phyloP scores from a whole-genome alignment of 805 yeast species.

The Candida xiaguanensis region DNA sequence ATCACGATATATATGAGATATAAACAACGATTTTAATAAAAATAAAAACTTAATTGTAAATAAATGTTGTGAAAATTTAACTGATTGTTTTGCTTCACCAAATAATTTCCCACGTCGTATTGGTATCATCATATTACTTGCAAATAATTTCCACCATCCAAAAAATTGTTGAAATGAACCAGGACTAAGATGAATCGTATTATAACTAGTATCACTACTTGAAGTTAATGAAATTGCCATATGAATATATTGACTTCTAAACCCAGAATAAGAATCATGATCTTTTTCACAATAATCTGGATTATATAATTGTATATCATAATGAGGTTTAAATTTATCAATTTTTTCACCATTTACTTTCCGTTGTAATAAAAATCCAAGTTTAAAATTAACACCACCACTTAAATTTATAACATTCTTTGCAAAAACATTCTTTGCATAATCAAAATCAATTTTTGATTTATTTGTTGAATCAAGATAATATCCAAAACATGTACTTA shows the following conservation, averaged over 20 bases:
- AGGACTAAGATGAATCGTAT: constrained; percentile 77
- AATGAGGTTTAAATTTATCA: constrained; percentile 53
- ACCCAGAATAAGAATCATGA: constrained; percentile 41
- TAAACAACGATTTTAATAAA: constrained; percentile 63
- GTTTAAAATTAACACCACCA: constrained; percentile 57
- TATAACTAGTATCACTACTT: constrained; percentile 42
- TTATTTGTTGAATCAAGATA: constrained; percentile 26
- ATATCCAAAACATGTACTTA: constrained; percentile 47
- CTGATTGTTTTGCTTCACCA: constrained; percentile 48
- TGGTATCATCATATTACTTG: constrained; percentile 77
- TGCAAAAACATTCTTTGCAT: constrained; percentile 27
- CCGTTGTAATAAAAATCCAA: constrained; percentile 60
- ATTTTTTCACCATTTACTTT: constrained; percentile 32
- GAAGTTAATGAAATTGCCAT: constrained; percentile 40
- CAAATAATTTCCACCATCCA: constrained; percentile 82
- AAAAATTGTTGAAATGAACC: constrained; percentile 63
- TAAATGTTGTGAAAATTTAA: constrained; percentile 72
- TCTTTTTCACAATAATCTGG: constrained; percentile 43
- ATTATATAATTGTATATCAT: constrained; percentile 52
- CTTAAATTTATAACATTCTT: constrained; percentile 54
- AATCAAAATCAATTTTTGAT: constrained; percentile 8
- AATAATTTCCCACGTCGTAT: constrained; percentile 72
- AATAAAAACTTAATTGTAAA: constrained; percentile 79
- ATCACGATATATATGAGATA: constrained; percentile 64
- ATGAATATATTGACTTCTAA: constrained; percentile 36